Percentiles rank a stretch among this genome's conserved stretches.
Evolutionary conservation across 2,329 filamentous ascomycete species (phyloP).

Genomic region (Orbilia blumenaviensis): DNA sequence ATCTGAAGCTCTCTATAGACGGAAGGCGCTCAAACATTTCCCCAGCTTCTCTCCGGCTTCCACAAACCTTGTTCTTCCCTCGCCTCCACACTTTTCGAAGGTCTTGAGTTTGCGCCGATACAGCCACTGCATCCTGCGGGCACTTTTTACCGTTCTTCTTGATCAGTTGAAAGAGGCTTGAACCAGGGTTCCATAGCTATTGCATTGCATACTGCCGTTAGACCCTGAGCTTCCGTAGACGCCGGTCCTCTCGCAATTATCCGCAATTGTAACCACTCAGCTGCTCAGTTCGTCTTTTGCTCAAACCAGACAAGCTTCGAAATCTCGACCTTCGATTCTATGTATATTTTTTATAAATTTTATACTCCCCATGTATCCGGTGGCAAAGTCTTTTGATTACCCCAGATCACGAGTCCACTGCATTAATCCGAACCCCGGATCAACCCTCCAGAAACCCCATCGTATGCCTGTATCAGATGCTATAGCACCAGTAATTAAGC

Average conservation of each 20-base stretch:
- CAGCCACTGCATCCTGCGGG: conserved; percentile 28
- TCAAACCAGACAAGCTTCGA: conserved; percentile 7
- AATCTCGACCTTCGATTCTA: background rate
- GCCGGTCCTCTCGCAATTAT: conserved; percentile 28
- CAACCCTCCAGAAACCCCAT: conserved; percentile 13
- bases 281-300: conserved; percentile 6
- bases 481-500: conserved; percentile 24
- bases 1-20: conserved; percentile 40
- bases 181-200: conserved; percentile 24
- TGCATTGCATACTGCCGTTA: conserved; percentile 13
- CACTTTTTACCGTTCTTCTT: conserved; percentile 31
- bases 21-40: conserved; percentile 22
- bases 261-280: conserved; percentile 17
- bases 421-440: conserved; percentile 52
- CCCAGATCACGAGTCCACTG: conserved; percentile 48
- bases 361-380: conserved; percentile 31
- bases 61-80: conserved; percentile 27
- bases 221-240: conserved; percentile 14
- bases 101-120: conserved; percentile 11
- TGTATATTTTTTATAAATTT: conserved; percentile 29
- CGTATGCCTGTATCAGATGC: conserved; percentile 21
- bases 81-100: conserved; percentile 41
- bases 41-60: conserved; percentile 36
- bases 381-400: conserved; percentile 43
- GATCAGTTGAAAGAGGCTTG: background rate